Evolutionary conservation across 2,329 filamentous ascomycete species (phyloP), one percentile per base, ranked within the genome.

Genomic region (Alternaria gaisen): DNA sequence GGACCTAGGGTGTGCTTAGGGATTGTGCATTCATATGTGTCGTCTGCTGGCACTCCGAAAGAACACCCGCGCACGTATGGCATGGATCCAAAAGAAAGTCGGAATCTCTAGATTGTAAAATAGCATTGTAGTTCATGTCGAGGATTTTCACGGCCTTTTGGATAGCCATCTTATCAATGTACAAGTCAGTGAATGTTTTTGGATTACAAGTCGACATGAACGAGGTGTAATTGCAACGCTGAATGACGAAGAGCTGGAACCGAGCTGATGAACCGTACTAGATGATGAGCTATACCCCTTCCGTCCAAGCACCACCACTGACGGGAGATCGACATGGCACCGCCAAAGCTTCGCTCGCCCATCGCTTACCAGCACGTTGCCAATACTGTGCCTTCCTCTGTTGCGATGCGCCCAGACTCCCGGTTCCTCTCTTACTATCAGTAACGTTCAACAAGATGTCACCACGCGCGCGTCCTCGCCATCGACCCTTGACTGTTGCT

Each of bases 401-500:
- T 36, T 14, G 20, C 46, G 20, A 50, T 36, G 46, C 46, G 32
- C 32, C 32, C 20, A 24, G 16, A n/a, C 5, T 14, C 3, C 20
- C 12, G 30, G 18, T 5, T 40, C n/a, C 40, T 24, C 38, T 34
- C 26, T 6, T 14, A 8, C 24, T 18, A 46, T 7, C 41, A n/a
- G 9, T 22, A 12, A n/a, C 1, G 14, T 20, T 38, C 22, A n/a
- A 4, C 24, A 60, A 22, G 2, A 66, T 64, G 65, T 43, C 60
- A 42, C 64, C 62, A 22, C 44, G 68, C 50, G 26, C 61, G 34
- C 28, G 51, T 10, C 52, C 61, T 14, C 73, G 73, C 12, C 59
- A 65, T 46, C 67, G 72, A 8, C 74, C 75, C 12, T 60, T 72
- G 40, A 75, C 73, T 0, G 6, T 64, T 20, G 69, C 72, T 20